These are phyloP conservation scores for Leishmania lainsoni DNA, from an alignment of 208 protist species.

Conservation along the genomic window DNA sequence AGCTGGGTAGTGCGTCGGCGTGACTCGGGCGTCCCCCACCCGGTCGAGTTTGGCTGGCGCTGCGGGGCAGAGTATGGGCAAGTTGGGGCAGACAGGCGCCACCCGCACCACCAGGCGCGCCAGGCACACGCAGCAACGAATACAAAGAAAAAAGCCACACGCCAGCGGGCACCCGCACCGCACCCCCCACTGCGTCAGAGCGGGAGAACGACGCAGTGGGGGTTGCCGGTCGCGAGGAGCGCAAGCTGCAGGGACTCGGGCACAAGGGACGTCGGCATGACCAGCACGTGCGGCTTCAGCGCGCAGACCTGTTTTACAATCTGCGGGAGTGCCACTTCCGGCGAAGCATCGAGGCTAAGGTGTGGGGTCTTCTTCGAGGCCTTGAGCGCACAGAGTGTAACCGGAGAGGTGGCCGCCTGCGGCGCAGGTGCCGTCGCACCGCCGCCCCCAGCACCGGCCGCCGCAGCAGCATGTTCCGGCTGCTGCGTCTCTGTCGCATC, in stretches of 20 bases:
- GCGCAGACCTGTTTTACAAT: slow-evolving; percentile 58
- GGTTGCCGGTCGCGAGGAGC: slow-evolving; percentile 54
- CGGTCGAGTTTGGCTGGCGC: neutral
- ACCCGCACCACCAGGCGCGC: neutral
- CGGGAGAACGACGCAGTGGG: slow-evolving; percentile 74
- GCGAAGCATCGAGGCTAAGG: slow-evolving; percentile 27
- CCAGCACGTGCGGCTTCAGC: slow-evolving; percentile 65
- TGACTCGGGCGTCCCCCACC: neutral
- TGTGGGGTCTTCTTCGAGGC: slow-evolving; percentile 55
- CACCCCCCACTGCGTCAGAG: neutral
- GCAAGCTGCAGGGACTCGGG: slow-evolving; percentile 58
- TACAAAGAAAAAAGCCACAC: neutral
- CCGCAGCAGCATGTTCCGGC: neutral
- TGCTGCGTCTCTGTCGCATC: neutral
- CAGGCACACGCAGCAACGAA: neutral
- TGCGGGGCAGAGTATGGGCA: neutral
- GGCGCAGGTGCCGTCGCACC: neutral
- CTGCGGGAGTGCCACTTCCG: slow-evolving; percentile 50
- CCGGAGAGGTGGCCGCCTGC: slow-evolving; percentile 17
- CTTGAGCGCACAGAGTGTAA: slow-evolving; percentile 58
- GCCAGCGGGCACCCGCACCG: neutral
- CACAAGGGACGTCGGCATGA: slow-evolving; percentile 43
- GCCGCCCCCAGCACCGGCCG: neutral
- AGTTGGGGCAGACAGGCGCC: neutral
- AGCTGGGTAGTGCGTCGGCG: neutral